Percentiles rank a stretch among this genome's conserved stretches.
Evolutionary conservation across 805 yeast species (phyloP).

Genomic region (Starmerella davenportii): DNA sequence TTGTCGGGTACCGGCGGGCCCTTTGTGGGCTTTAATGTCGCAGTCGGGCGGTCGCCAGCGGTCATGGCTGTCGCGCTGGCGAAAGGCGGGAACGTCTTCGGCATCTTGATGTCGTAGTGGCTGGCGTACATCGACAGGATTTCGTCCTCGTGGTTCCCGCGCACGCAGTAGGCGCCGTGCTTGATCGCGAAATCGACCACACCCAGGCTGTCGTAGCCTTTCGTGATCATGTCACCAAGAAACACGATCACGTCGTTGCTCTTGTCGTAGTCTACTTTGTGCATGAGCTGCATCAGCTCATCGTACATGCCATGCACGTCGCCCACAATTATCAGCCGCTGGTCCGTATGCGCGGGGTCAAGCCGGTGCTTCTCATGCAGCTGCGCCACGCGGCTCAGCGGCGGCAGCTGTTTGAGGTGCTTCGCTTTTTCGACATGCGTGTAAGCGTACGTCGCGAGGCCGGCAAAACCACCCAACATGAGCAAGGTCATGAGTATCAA

Average conservation of each 20-base stretch:
- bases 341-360: conserved; percentile 7
- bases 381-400: conserved; percentile 15
- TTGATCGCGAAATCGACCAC: conserved; percentile 50
- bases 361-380: conserved; percentile 12
- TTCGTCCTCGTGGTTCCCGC: conserved; percentile 80
- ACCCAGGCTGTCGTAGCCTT: conserved; percentile 59
- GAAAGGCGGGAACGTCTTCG: conserved; percentile 17
- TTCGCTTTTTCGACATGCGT: no score
- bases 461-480: no score
- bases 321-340: conserved; percentile 53
- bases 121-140: conserved; percentile 47
- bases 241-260: conserved; percentile 41
- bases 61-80: conserved; percentile 12
- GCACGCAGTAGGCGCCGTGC: conserved; percentile 46
- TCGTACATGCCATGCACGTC: conserved; percentile 71
- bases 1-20: conserved; percentile 6
- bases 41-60: conserved; percentile 11
- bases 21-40: conserved; percentile 11
- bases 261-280: conserved; percentile 28
- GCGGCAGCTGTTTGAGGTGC: conserved; percentile 8
- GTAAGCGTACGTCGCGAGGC: no score
- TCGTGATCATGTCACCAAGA: conserved; percentile 71
- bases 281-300: conserved; percentile 36
- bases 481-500: no score
- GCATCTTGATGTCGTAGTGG: conserved; percentile 31